These are phyloP conservation scores for Aureobasidium leucospermi DNA, from an alignment of 2,329 filamentous ascomycete species.

Conservation along the genomic window DNA sequence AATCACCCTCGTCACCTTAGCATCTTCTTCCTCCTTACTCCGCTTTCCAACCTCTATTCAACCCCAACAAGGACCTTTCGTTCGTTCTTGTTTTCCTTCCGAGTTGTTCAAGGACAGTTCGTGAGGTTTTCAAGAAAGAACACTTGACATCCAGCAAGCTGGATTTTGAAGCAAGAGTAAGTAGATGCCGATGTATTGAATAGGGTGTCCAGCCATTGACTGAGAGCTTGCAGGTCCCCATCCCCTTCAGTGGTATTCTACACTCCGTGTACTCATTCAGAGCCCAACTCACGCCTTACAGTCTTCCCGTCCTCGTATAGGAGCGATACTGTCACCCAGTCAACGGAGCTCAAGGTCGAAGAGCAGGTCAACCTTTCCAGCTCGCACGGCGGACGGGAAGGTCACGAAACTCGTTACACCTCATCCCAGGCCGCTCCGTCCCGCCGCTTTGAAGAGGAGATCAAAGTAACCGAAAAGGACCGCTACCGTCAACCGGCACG, in stretches of 20 bases:
- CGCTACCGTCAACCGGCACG: slow-evolving; percentile 60
- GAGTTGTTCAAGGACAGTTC: slow-evolving; percentile 20
- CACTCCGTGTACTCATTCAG: not conserved
- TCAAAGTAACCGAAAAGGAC: slow-evolving; percentile 75
- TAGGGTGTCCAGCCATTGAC: not conserved
- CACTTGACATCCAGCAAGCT: slow-evolving; percentile 17
- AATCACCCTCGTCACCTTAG: slow-evolving; percentile 9
- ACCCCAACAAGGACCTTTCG: slow-evolving; percentile 14
- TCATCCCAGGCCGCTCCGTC: slow-evolving; percentile 53
- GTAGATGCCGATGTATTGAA: not conserved
- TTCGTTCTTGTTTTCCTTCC: slow-evolving; percentile 20
- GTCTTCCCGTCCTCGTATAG: slow-evolving; percentile 99
- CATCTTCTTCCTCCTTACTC: slow-evolving; percentile 6
- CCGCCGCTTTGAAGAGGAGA: slow-evolving; percentile 72
- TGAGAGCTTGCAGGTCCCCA: slow-evolving; percentile 13
- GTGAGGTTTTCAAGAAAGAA: slow-evolving; percentile 18
- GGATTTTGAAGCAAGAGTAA: slow-evolving; percentile 20
- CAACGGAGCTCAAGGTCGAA: slow-evolving; percentile 75
- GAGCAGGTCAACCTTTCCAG: slow-evolving; percentile 73
- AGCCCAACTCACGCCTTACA: slow-evolving; percentile 3
- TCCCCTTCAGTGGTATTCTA: slow-evolving; percentile 18
- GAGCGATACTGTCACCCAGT: slow-evolving; percentile 59
- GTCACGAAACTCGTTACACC: slow-evolving; percentile 73
- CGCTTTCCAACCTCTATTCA: not conserved
- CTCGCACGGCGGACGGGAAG: slow-evolving; percentile 93